Base-by-base conservation (phyloP, 2,329 filamentous ascomycete species). In the Curvularia lunata region DNA sequence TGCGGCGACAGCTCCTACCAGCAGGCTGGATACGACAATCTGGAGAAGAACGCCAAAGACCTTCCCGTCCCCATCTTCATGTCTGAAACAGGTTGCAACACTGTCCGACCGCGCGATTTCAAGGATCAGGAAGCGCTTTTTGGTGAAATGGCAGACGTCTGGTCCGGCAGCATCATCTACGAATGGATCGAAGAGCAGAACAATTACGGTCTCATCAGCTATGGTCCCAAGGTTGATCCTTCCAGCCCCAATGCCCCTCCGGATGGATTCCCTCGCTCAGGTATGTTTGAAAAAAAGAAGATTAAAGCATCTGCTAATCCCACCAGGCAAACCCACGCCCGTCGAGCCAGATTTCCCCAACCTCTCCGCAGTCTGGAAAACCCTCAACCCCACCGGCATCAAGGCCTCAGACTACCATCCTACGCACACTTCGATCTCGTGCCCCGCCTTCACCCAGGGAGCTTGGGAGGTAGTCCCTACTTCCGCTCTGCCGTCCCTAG, bases 151-250 rank as follows among this genome's bases (percentile, higher is more conserved):
- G 79, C 84, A 5, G 81, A 82, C 78, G 86, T 81, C 27, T 88
- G 85, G 83, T 92, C 90, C 50, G 92, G 92, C 53, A 84, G 90
- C 52, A 92, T 96, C 62, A 83, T 96, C 64, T 96, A 96, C 77
- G 91, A 96, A 74, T 96, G 92, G 92, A 91, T 96, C 62, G 80
- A 94, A 73, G 92, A 96, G 77, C 81, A 84, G 49, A 96, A 96
- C 76, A 78, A 91, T 69, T 96, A 96, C 75, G 92, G 92, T 38
- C 82, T 96, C 34, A 84, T 96, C 67, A 87, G 84, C 19, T 96
- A 96, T 73, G 91, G 89, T 1, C 79, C 84, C 3, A 77, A 81
- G n/a, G 83, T 82, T 10, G 82, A 81, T 34, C 78, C 82, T 21
- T 76, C 82, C 1, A 67, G 68, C 19, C 67, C 75, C 2, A 63